phyloP scores from a whole-genome alignment of 495 filamentous ascomycete species.

The Tuber indicum region DNA sequence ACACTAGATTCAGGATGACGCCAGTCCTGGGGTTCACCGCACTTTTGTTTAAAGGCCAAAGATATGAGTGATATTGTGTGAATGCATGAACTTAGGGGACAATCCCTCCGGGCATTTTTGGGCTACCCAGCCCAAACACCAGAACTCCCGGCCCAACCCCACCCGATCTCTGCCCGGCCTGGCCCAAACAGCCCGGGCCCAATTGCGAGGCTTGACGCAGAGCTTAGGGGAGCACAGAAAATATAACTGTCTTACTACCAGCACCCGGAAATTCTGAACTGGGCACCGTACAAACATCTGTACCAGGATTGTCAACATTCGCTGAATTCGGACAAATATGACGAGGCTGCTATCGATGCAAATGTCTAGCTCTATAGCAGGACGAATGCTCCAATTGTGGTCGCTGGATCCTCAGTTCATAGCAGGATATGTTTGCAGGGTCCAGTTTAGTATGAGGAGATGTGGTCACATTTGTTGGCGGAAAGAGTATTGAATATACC shows the following conservation, averaged over 20 bases:
- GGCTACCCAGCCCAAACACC: too few relatives aligned
- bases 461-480: constrained; percentile 10
- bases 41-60: too few relatives aligned
- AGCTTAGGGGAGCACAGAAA: background rate
- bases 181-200: too few relatives aligned
- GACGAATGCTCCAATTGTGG: constrained; percentile 7
- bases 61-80: too few relatives aligned
- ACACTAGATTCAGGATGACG: too few relatives aligned
- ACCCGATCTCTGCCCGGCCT: too few relatives aligned
- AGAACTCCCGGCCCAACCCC: too few relatives aligned
- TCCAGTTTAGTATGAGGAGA: constrained; percentile 27
- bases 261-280: background rate
- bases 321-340: constrained; percentile 13
- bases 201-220: too few relatives aligned
- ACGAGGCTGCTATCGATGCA: constrained; percentile 14
- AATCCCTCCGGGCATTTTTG: too few relatives aligned
- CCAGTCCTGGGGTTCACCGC: too few relatives aligned
- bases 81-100: too few relatives aligned
- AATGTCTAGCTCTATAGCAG: background rate
- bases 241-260: background rate
- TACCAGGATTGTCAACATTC: constrained; percentile 12
- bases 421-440: constrained; percentile 17
- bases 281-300: background rate
- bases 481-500: too few relatives aligned
- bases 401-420: constrained; percentile 3